These are phyloP conservation scores for Candida parachauliodes DNA, from an alignment of 805 yeast species.

Conservation along the genomic window DNA sequence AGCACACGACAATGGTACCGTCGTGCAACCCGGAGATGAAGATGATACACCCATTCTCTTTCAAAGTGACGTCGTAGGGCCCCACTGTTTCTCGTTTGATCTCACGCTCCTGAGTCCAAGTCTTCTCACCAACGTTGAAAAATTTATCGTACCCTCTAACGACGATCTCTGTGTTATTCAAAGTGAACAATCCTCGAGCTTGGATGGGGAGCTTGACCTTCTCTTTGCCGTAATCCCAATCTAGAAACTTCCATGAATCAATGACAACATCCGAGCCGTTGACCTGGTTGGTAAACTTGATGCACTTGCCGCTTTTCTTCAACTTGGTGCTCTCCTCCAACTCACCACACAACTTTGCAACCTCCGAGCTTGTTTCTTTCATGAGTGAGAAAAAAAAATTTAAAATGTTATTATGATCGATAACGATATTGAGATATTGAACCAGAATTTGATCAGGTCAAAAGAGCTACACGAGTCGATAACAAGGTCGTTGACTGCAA, in stretches of 20 bases:
- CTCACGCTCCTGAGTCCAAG: slow-evolving; percentile 46
- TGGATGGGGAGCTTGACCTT: slow-evolving; percentile 58
- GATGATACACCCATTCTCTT: slow-evolving; percentile 92
- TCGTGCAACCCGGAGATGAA: slow-evolving; percentile 73
- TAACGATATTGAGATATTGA: slow-evolving; percentile 78
- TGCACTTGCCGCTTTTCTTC: slow-evolving; percentile 21
- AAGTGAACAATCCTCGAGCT: slow-evolving; percentile 81
- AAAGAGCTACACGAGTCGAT: slow-evolving; percentile 54
- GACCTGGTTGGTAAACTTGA: slow-evolving; percentile 13
- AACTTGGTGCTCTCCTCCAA: slow-evolving; percentile 17
- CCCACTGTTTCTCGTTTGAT: slow-evolving; percentile 53
- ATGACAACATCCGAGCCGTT: slow-evolving; percentile 6
- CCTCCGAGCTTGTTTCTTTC: slow-evolving; percentile 11
- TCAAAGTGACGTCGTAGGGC: slow-evolving; percentile 76
- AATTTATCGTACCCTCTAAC: slow-evolving; percentile 94
- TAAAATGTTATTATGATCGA: slow-evolving; percentile 27
- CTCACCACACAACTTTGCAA: slow-evolving; percentile 15
- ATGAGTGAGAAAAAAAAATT: slow-evolving; percentile 2
- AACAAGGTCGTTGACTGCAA: slow-evolving; percentile 48
- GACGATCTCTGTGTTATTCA: slow-evolving; percentile 46
- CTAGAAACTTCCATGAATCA: slow-evolving; percentile 77
- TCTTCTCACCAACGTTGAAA: slow-evolving; percentile 73
- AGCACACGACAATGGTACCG: slow-evolving; percentile 80
- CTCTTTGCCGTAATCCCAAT: slow-evolving; percentile 74
- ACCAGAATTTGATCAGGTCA: slow-evolving; percentile 64